Percentiles rank a stretch among this genome's conserved stretches.
phyloP scores from a whole-genome alignment of 1,284 basidiomycete genomes.

The Vanrija sp. region DNA sequence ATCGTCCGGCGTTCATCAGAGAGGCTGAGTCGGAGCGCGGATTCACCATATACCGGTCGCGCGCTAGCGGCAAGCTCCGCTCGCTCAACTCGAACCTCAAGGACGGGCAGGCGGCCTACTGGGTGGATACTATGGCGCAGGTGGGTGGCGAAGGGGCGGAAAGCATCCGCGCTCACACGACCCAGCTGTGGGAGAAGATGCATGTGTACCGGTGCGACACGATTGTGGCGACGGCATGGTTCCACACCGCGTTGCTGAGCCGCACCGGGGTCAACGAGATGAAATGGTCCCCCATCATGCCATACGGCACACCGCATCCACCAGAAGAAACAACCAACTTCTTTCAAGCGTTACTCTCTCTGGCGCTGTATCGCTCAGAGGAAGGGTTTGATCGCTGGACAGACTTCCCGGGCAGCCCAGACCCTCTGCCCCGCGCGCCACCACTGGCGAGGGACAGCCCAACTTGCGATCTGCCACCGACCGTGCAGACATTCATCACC shows the following conservation, averaged over 20 bases:
- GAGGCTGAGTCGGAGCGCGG: neutral
- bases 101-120: neutral
- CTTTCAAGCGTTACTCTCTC: neutral
- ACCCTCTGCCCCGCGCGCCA: neutral
- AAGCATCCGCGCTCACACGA: neutral
- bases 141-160: neutral
- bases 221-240: neutral
- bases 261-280: neutral
- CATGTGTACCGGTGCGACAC: conserved; percentile 5
- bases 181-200: conserved; percentile 5
- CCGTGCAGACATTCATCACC: neutral
- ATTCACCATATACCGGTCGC: conserved; percentile 1
- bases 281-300: neutral
- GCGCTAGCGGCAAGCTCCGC: neutral
- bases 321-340: neutral
- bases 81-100: conserved; percentile 1
- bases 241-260: neutral
- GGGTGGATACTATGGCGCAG: neutral
- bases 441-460: neutral
- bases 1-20: neutral
- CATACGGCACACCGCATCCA: neutral
- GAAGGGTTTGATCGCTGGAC: neutral
- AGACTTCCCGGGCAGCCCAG: neutral
- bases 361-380: neutral
- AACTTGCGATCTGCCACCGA: neutral